phyloP scores from a whole-genome alignment of 1,284 basidiomycete species.

The Ganoderma lucidum region DNA sequence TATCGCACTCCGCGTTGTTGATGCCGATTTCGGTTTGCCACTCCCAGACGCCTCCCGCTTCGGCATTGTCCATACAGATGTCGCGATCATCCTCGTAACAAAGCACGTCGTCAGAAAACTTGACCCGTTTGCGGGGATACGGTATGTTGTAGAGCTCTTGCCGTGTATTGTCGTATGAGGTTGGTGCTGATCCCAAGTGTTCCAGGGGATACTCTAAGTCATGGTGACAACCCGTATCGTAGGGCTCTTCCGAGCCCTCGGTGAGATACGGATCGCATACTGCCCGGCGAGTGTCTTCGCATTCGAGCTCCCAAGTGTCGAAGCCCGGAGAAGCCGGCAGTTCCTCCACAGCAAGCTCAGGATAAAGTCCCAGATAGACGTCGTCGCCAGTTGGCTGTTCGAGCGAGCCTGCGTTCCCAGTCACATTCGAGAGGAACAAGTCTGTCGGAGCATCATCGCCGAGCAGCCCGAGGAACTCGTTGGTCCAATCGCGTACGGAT shows the following conservation, averaged over 20 bases:
- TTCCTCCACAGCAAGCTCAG: background rate
- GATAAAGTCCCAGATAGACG: background rate
- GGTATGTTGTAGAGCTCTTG: slow-evolving; percentile 1
- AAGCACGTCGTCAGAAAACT: slow-evolving; percentile 1
- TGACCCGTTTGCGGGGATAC: background rate
- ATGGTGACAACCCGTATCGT: background rate
- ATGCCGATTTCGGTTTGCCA: background rate
- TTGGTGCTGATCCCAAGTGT: background rate
- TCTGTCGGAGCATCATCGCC: background rate
- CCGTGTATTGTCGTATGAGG: background rate
- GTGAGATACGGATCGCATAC: background rate
- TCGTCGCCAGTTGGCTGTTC: background rate
- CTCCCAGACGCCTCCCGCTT: background rate
- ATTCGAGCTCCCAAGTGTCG: background rate
- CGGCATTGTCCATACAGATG: too few relatives aligned
- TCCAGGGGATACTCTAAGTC: background rate
- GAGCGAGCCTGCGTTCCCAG: background rate
- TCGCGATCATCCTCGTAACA: slow-evolving; percentile 2
- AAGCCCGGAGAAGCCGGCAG: too few relatives aligned
- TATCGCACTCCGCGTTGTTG: slow-evolving; percentile 2
- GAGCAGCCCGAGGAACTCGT: background rate
- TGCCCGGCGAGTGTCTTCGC: background rate
- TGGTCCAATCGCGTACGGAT: background rate
- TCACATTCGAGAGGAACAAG: background rate
- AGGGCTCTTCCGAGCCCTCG: background rate